Evolutionary conservation across 2,329 filamentous ascomycete species (phyloP).

Genomic region (Geosmithia morbida): DNA sequence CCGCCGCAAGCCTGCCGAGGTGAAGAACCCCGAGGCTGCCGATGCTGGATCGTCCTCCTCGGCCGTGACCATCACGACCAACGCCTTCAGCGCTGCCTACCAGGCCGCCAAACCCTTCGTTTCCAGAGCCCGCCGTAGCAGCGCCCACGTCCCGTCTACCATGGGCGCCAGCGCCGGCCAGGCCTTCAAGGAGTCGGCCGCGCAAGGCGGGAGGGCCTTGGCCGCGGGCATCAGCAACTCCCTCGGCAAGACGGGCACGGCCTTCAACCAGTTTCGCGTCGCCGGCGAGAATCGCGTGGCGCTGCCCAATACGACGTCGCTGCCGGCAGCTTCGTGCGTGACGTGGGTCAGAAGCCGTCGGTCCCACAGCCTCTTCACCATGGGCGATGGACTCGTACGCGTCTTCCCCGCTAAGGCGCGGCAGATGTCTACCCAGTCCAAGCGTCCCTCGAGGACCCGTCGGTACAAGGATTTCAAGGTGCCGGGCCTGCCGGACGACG

Average conservation of each 20-base stretch:
- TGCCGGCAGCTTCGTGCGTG: slow-evolving; percentile 45
- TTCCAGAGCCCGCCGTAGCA: slow-evolving; percentile 37
- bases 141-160: slow-evolving; percentile 13
- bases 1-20: slow-evolving; percentile 23
- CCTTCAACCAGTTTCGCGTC: slow-evolving; percentile 57
- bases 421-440: slow-evolving; percentile 37
- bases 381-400: slow-evolving; percentile 51
- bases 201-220: slow-evolving; percentile 57
- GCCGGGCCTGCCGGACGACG: slow-evolving; percentile 44
- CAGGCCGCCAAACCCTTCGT: slow-evolving; percentile 51
- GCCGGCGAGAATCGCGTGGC: slow-evolving; percentile 63
- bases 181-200: slow-evolving; percentile 43
- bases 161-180: slow-evolving; percentile 17
- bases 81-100: slow-evolving; percentile 54
- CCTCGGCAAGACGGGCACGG: slow-evolving; percentile 56
- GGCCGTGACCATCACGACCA: slow-evolving; percentile 56
- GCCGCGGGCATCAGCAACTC: slow-evolving; percentile 63
- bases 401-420: slow-evolving; percentile 47
- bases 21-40: slow-evolving; percentile 24
- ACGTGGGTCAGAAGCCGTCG: slow-evolving; percentile 50
- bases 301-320: slow-evolving; percentile 40
- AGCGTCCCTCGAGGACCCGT: slow-evolving; percentile 35
- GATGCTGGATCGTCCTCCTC: slow-evolving; percentile 23
- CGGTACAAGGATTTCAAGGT: slow-evolving; percentile 55
- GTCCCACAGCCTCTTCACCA: slow-evolving; percentile 47